Evolutionary conservation across 495 filamentous ascomycete genomes (phyloP).

Genomic region (Penicillium roqueforti): DNA sequence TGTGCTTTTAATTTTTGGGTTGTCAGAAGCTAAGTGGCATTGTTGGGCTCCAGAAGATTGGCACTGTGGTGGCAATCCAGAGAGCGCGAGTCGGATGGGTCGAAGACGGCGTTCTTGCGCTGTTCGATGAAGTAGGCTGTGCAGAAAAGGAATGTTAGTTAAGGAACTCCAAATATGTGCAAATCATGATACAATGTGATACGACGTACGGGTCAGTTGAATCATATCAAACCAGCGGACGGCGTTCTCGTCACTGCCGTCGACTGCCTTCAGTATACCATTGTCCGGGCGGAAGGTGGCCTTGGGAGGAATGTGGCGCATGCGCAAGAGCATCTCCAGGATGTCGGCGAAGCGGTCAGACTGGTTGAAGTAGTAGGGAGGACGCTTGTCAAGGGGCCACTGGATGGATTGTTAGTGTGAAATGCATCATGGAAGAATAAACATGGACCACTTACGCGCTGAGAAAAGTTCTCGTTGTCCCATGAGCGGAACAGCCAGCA

Average conservation of each 20-base stretch:
- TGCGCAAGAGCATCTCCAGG: conserved; percentile 67
- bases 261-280: conserved; percentile 49
- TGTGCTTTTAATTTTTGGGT: background rate
- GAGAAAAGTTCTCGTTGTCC: conserved; percentile 54
- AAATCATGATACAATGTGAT: background rate
- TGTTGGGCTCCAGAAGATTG: conserved; percentile 50
- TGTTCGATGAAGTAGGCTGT: conserved; percentile 43
- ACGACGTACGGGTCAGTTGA: conserved; percentile 54
- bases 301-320: conserved; percentile 66
- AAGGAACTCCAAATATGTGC: background rate
- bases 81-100: conserved; percentile 60
- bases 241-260: conserved; percentile 50
- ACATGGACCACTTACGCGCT: conserved; percentile 28
- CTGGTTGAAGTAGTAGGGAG: conserved; percentile 61
- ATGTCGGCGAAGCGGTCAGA: conserved; percentile 69
- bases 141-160: conserved; percentile 1
- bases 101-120: conserved; percentile 49
- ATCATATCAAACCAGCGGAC: conserved; percentile 60
- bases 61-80: conserved; percentile 64
- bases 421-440: background rate
- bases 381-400: conserved; percentile 72
- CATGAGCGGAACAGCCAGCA: conserved; percentile 75
- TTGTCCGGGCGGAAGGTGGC: conserved; percentile 48
- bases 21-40: conserved; percentile 1
- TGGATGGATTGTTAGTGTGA: conserved; percentile 9